Percentiles rank a stretch among this genome's conserved stretches.
These are phyloP conservation scores for Aspergillus unguis DNA, from an alignment of 2,329 filamentous ascomycete genomes.

Conservation along the genomic window DNA sequence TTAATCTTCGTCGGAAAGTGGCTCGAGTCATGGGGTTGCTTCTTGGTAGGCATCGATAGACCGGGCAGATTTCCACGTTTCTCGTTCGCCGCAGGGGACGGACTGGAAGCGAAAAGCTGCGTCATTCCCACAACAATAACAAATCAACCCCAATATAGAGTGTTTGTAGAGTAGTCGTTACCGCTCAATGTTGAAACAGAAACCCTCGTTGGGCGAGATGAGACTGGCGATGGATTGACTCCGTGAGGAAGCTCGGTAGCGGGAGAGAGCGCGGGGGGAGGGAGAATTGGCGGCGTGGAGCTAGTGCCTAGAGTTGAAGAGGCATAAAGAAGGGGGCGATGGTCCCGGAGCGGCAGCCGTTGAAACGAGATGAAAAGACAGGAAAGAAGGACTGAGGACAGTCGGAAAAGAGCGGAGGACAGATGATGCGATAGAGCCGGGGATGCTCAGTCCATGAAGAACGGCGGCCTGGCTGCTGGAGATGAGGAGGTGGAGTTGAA, in stretches of 20 bases:
- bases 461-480: conserved; percentile 4
- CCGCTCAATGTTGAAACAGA: background rate
- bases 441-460: conserved; percentile 13
- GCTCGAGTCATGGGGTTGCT: conserved; percentile 41
- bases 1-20: conserved; percentile 64
- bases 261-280: conserved; percentile 16
- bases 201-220: background rate
- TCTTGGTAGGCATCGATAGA: conserved; percentile 45
- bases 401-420: conserved; percentile 14
- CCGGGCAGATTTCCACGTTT: conserved; percentile 47
- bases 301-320: conserved; percentile 21
- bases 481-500: conserved; percentile 7
- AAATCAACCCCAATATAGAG: background rate
- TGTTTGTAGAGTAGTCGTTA: background rate
- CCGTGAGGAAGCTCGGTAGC: conserved; percentile 7
- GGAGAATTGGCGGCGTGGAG: conserved; percentile 18
- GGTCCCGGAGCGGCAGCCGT: conserved; percentile 4
- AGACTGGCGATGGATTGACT: conserved; percentile 8
- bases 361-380: conserved; percentile 2
- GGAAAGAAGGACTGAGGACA: conserved; percentile 14
- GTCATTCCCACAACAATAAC: conserved; percentile 34
- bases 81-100: conserved; percentile 43
- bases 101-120: conserved; percentile 41
- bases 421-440: conserved; percentile 10
- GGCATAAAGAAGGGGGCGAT: conserved; percentile 17